Evolutionary conservation across 306 rosid genomes (phyloP), one percentile per base, ranked within the genome.

Genomic region (Alnus rubra): DNA sequence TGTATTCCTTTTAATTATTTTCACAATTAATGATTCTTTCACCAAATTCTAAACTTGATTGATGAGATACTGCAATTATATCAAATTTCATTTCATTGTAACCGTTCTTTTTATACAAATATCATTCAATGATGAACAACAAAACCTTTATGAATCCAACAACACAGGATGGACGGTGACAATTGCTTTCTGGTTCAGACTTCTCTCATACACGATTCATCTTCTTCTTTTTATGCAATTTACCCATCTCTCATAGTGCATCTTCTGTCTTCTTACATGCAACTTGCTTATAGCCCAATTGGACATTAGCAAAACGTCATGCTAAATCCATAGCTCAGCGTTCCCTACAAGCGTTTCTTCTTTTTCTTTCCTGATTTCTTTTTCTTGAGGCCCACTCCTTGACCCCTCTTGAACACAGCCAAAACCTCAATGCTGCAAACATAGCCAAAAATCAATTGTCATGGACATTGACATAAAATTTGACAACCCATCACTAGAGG

Each of bases 341-440:
- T 56, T 85, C 80, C 73, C 81, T 82, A 84, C 79, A n/a, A 54
- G 23, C 9, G 73, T 74, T 90, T 93, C 85, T 94, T 92, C 91
- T 89, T 87, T 86, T 88, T 92, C 86, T 86, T 88, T 58, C 87
- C 91, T 19, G 83, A 47, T 85, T 92, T 92, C 89, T 84, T 92
- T 85, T 88, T 88, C 78, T 78, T 89, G 63, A 80, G 78, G 64
- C 86, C 69, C 50, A 33, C 83, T 74, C 74, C 69, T 64, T 84
- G 69, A 44, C 80, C 90, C 80, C 97, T 88, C 88, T 89, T 88
- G 89, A 92, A 89, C 80, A 89, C 89, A 30, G 94, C 97, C 78
- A 94, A 90, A 84, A 90, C 88, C 90, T 92, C 97, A 53, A 89
- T 85, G 83, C 97, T 91, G 90, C 90, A 90, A 65, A 60, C 85